Conservation (phyloP, 805 yeast species). For the Cyberlindnera mycetangii region DNA sequence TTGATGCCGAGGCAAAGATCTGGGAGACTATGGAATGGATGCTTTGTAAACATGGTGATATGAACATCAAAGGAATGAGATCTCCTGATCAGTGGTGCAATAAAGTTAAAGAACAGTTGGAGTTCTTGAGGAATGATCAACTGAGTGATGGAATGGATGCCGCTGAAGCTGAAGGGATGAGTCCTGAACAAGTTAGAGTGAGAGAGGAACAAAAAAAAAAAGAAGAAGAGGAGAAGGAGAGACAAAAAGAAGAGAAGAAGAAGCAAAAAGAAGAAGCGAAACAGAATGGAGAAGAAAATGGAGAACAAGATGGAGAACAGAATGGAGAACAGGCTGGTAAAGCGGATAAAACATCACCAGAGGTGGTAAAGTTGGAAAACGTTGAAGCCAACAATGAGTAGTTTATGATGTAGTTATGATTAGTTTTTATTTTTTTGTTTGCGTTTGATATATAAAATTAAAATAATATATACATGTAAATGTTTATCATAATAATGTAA, state of each 20-base stretch:
- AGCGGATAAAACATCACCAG: background rate
- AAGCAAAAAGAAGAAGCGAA: conserved; percentile 6
- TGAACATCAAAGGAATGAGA: conserved; percentile 37
- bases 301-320: conserved; percentile 1
- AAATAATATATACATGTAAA: too few relatives aligned
- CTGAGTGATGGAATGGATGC: conserved; percentile 12
- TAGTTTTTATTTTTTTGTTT: too few relatives aligned
- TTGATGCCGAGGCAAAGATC: conserved; percentile 29
- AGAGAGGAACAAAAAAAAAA: conserved; percentile 3
- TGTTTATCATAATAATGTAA: too few relatives aligned
- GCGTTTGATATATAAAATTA: too few relatives aligned
- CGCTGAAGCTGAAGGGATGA: conserved; percentile 12
- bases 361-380: background rate
- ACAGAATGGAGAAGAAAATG: background rate
- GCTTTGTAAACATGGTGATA: conserved; percentile 31
- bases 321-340: conserved; percentile 1
- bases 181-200: conserved; percentile 4
- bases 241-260: conserved; percentile 1
- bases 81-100: conserved; percentile 37
- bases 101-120: conserved; percentile 36
- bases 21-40: conserved; percentile 29
- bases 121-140: conserved; percentile 29
- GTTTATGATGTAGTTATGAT: background rate
- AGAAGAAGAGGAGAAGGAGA: conserved; percentile 8
- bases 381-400: background rate